Base-by-base conservation (phyloP, 805 yeast species). In the Saccharomycopsis sp. region DNA sequence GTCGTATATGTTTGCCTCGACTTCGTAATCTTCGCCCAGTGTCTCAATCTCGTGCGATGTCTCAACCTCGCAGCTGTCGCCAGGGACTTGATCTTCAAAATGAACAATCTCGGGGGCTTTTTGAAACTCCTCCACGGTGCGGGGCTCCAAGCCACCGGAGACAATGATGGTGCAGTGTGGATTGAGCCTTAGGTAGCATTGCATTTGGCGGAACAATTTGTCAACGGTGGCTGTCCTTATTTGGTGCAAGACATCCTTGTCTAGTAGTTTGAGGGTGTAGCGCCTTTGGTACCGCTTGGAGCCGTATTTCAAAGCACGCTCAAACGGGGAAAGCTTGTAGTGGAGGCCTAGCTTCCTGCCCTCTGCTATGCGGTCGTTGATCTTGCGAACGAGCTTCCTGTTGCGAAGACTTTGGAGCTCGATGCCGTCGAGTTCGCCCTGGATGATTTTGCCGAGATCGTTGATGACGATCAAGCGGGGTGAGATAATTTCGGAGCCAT, bases 391-490 rank as follows among this genome's bases (percentile, higher is more conserved):
- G 2, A 20, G n/a, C 16, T 36, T 27, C 8, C 33, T 29, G 27
- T 46, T 46, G 15, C 32, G 23, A 1, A 32, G 15, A 4, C 32
- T 10, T 17, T 37, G 16, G 30, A 25, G 29, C 15, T 46, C 40
- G 18, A 43, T 37, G 6, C 16, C 37, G 10, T 37, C 38, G 18
- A 43, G 21, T 25, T 46, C 49, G 18, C 31, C 27, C 9, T 19
- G 18, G 4, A 46, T 20, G 10, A 46, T 32, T 9, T 36, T 16
- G 3, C 45, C 35, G 10, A 46, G 34, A 37, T 46, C 49, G 34
- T 46, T 36, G n/a, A 46, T 33, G 5, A 46, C 21, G 4, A 46
- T 43, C 13, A 43, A 32, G 29, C 37, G 26, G 27, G n/a, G 27
- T n/a, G 27, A 25, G 12, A 30, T 38, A n/a, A n/a, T 38, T 3